These are phyloP conservation scores for Clarireedia sp. DNA, from an alignment of 2,329 filamentous ascomycete species.

Conservation along the genomic window DNA sequence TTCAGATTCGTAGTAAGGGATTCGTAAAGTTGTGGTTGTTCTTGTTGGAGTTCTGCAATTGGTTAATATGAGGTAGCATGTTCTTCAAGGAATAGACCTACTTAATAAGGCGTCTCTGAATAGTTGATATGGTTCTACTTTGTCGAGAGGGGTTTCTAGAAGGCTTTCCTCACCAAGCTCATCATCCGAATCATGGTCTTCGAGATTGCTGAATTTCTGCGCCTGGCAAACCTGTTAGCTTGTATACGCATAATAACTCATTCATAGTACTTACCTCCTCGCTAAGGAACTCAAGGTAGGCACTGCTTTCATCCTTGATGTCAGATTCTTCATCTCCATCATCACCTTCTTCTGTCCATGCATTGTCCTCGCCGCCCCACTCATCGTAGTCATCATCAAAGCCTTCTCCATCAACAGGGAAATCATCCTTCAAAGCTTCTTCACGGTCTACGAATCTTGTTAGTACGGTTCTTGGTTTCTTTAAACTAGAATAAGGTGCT, in stretches of 20 bases:
- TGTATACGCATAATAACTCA: neutral
- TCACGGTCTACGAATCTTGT: slow-evolving; percentile 58
- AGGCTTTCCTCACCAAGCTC: slow-evolving; percentile 90
- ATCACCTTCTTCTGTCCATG: slow-evolving; percentile 64
- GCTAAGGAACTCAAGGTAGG: slow-evolving; percentile 92
- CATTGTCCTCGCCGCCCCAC: slow-evolving; percentile 73
- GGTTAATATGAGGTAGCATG: slow-evolving; percentile 6
- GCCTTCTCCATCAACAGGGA: slow-evolving; percentile 53
- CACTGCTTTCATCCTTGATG: slow-evolving; percentile 80
- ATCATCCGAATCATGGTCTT: slow-evolving; percentile 67
- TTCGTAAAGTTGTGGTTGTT: slow-evolving; percentile 83
- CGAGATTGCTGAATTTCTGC: slow-evolving; percentile 69
- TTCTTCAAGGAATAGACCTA: slow-evolving; percentile 39
- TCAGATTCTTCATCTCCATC: slow-evolving; percentile 50
- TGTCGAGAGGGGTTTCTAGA: slow-evolving; percentile 89
- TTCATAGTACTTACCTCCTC: slow-evolving; percentile 57
- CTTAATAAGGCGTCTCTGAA: slow-evolving; percentile 78
- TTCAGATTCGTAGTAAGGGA: slow-evolving; percentile 71
- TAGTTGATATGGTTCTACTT: slow-evolving; percentile 85
- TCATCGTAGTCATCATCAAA: slow-evolving; percentile 67
- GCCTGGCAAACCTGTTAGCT: slow-evolving; percentile 43
- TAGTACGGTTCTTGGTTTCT: slow-evolving; percentile 14
- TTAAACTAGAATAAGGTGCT: neutral
- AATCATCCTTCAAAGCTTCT: slow-evolving; percentile 85
- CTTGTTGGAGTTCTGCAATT: slow-evolving; percentile 69